These are phyloP conservation scores for Skeletonema grethae DNA, from an alignment of 108 stramenopile species.

Conservation along the genomic window DNA sequence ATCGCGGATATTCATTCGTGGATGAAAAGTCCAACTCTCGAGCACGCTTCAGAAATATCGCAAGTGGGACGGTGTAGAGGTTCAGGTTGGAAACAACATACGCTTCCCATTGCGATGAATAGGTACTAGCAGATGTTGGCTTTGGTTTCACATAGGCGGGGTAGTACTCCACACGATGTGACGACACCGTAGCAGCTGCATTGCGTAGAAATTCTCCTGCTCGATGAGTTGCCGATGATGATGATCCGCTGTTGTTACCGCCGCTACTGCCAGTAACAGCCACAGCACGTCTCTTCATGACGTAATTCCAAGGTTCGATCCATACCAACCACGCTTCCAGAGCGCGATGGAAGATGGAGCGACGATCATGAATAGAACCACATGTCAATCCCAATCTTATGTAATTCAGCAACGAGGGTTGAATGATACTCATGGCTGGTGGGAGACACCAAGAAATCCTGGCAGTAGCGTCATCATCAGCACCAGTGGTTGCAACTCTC, in stretches of 20 bases:
- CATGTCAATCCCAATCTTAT: slow-evolving; percentile 69
- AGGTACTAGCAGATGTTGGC: slow-evolving; percentile 59
- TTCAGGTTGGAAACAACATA: slow-evolving; percentile 82
- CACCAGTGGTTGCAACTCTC: not conserved
- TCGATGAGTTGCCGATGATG: not conserved
- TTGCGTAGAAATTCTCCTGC: slow-evolving; percentile 38
- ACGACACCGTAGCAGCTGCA: slow-evolving; percentile 34
- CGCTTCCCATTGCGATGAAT: slow-evolving; percentile 71
- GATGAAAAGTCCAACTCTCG: slow-evolving; percentile 89
- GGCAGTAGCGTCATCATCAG: slow-evolving; percentile 17
- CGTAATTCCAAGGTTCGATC: slow-evolving; percentile 88
- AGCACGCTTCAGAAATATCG: slow-evolving; percentile 86
- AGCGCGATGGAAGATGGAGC: slow-evolving; percentile 71
- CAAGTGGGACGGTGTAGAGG: slow-evolving; percentile 80
- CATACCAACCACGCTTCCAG: slow-evolving; percentile 83
- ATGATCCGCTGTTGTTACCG: not conserved
- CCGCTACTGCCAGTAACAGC: not conserved
- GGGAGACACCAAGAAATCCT: slow-evolving; percentile 58
- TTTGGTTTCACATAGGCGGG: slow-evolving; percentile 48
- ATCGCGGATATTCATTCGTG: slow-evolving; percentile 47
- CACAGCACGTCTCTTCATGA: slow-evolving; percentile 26
- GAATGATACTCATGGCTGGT: slow-evolving; percentile 62
- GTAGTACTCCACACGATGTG: slow-evolving; percentile 34
- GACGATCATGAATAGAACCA: slow-evolving; percentile 66
- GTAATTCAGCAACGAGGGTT: slow-evolving; percentile 72